phyloP scores from a whole-genome alignment of 768 basidiomycete species.

The Russula sp. region DNA sequence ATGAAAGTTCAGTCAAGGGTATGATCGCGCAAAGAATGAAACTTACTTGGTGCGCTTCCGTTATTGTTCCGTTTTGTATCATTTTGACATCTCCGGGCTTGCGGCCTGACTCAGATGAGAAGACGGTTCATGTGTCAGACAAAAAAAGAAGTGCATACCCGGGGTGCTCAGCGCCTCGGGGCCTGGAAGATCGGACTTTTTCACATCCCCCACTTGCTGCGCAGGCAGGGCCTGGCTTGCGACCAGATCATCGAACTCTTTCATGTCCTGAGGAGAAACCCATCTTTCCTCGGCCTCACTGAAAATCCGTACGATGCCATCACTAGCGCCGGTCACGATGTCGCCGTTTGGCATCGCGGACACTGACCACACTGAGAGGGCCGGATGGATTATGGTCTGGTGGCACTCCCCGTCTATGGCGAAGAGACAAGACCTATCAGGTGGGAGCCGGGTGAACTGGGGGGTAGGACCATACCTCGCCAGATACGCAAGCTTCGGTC shows the following conservation, averaged over 20 bases:
- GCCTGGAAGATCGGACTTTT: constrained; percentile 86
- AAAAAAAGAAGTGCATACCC: constrained; percentile 45
- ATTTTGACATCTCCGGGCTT: constrained; percentile 93
- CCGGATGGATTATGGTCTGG: constrained; percentile 89
- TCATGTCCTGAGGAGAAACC: constrained; percentile 61
- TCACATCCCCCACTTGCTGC: constrained; percentile 86
- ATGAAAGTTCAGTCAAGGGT: not conserved
- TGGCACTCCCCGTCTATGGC: constrained; percentile 75
- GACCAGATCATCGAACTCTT: constrained; percentile 71
- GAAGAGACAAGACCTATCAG: constrained; percentile 2
- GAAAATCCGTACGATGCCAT: constrained; percentile 84
- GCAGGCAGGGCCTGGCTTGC: constrained; percentile 76
- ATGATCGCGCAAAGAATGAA: not conserved
- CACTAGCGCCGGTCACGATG: constrained; percentile 89
- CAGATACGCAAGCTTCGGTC: constrained; percentile 91
- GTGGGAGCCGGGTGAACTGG: constrained; percentile 8
- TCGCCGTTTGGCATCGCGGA: constrained; percentile 86
- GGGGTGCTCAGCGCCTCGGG: constrained; percentile 71
- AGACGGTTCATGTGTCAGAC: not conserved
- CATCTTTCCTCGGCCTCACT: constrained; percentile 69
- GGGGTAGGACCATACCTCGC: constrained; percentile 55
- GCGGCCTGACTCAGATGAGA: constrained; percentile 52
- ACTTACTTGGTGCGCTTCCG: constrained; percentile 87
- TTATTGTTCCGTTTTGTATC: constrained; percentile 72
- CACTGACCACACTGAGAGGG: constrained; percentile 96